Evolutionary conservation across 495 filamentous ascomycete species (phyloP), one percentile per base, ranked within the genome.

Genomic region (Xylaria longipes): DNA sequence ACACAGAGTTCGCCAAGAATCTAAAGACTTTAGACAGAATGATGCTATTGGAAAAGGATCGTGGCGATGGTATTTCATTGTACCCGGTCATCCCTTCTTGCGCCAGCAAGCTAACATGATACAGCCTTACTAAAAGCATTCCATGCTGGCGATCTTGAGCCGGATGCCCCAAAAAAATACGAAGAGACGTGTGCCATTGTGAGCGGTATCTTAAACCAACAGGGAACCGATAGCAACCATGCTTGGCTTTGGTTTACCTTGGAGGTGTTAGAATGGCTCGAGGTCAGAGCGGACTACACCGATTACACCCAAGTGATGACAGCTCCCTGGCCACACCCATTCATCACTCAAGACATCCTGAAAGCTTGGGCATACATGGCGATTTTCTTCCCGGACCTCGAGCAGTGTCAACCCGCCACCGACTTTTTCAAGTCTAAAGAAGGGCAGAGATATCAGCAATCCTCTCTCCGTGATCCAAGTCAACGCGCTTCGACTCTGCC

Each of bases 81-180:
- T 58, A 57, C 17, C 35, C 25, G 27, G 11, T 41, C 39, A 46
- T 64, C 17, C 25, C 31, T 15, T 20, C 17, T 7, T 29, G 37
- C 11, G 20, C 35, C 5, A 8, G 35, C 22, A 22, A 39, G 39
- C 63, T 66, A 50, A 52, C 37, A 65, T n/a, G 22, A 46, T 54
- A 54, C 63, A 85, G 84, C 80, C 25, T 82, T 84, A 65, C 82
- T 85, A 39, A 72, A 81, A 65, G 74, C 74, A 45, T 86, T 82
- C 74, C 84, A 85, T 62, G 72, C 74, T 25, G 83, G 76, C 22
- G 84, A 87, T 70, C 69, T 86, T 2, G 81, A 80, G 45, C 82
- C 83, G 0, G 79, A 80, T 8, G 80, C 80, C 0, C 76, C 76
- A 15, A 73, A 79, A 62, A 78, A 77, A 39, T 82, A 81, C 66